Evolutionary conservation across 768 basidiomycete genomes (phyloP), one percentile per base, ranked within the genome.

Genomic region (Leccinellum luteum): DNA sequence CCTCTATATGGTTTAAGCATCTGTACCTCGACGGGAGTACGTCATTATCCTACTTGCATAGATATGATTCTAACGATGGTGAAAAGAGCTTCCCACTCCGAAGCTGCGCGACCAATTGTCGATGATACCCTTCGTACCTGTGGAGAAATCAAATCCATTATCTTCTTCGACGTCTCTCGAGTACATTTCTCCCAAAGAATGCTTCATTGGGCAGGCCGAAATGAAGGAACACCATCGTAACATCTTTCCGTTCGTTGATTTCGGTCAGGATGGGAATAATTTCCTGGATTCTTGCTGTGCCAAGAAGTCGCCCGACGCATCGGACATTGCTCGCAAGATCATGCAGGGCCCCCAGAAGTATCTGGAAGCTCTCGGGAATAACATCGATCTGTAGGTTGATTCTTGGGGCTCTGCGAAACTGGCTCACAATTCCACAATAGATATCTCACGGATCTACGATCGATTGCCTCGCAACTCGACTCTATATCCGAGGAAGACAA

Each of bases 171-270:
- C 47, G 8, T 6, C 28, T 13, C 19, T 55, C 8, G 23, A 52
- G 8, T 50, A 64, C 28, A 1, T 53, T 2, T 21, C 31, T 15
- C 62, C 62, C 2, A 64, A 61, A 25, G 48, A 63, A 6, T 63
- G 62, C 25, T 64, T 64, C 51, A 52, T 64, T 21, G 10, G 0
- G 19, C 64, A 54, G 1, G 8, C 45, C 1, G 35, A 48, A 1
- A 45, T 41, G 19, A 56, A 60, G 55, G 32, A 34, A 1, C 58
- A 60, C 32, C 15, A 61, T 64, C 58, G 54, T 10, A 4, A 13
- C 15, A 44, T 51, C 28, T 63, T 63, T 45, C 21, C 62, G 5
- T 64, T 60, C 17, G 62, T 63, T 15, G 28, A 63, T 54, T 63
- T 63, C 19, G 38, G 58, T 25, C 52, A 2, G 28, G n/a, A 61